phyloP scores from a whole-genome alignment of 2,329 filamentous ascomycete species.

The Colletotrichum lentis region DNA sequence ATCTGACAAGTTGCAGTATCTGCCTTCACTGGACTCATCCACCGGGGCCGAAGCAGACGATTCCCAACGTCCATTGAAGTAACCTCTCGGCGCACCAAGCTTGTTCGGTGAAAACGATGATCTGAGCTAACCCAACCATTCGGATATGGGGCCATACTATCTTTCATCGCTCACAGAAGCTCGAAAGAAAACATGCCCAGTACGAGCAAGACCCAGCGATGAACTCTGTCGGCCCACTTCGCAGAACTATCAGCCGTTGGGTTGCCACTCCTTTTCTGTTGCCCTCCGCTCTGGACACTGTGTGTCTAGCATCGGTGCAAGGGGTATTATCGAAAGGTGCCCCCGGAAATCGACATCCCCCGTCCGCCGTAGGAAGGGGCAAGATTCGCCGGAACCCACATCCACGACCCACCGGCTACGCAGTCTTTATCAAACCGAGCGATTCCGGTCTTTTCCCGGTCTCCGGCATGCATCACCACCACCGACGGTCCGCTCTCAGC shows the following conservation, averaged over 20 bases:
- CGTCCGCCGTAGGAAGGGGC: constrained; percentile 18
- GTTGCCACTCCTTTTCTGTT: constrained; percentile 19
- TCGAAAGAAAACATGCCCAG: background rate
- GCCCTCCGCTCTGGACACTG: constrained; percentile 20
- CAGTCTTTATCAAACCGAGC: constrained; percentile 29
- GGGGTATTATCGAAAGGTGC: background rate
- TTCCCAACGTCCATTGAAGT: constrained; percentile 10
- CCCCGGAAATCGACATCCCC: constrained; percentile 25
- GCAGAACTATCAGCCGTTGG: constrained; percentile 10
- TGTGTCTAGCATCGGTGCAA: background rate
- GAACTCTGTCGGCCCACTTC: constrained; percentile 16
- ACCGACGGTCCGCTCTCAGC: constrained; percentile 5
- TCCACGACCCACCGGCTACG: background rate
- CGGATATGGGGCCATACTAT: background rate
- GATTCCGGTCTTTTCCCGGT: constrained; percentile 22
- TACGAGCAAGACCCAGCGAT: constrained; percentile 6
- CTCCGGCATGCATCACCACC: background rate
- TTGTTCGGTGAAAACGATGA: constrained; percentile 18
- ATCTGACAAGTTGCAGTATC: background rate
- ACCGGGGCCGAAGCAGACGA: background rate
- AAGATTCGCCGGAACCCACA: constrained; percentile 20
- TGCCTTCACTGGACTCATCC: background rate
- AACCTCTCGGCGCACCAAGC: constrained; percentile 22
- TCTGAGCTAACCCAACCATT: background rate
- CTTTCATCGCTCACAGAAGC: constrained; percentile 20